Base-by-base conservation (phyloP, 352 stramenopile genomes). In the Pythium oligandrum region DNA sequence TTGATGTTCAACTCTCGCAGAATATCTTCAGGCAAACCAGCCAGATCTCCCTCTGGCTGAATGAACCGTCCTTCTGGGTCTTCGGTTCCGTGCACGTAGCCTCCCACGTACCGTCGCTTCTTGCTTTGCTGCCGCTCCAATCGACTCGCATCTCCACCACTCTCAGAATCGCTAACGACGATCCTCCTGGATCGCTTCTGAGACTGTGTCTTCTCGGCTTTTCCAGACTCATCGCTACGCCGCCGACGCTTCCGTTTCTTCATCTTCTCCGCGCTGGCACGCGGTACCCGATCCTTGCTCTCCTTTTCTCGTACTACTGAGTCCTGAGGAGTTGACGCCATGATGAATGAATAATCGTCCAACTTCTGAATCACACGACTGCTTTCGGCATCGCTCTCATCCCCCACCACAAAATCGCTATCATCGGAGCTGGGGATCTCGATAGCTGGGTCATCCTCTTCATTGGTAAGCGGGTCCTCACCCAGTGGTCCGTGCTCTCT, bases 21-120 rank as follows among this genome's bases (percentile, higher is more conserved):
- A 2, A 95, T 78, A 59, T 95, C 86, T 0, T 93, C 71, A 0
- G 86, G 86, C 40, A 95, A 66, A 11, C 83, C 75, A 32, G 68
- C 63, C 17, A 83, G 66, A 36, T 93, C 78, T 34, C 86, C 83
- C 64, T 95, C 86, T 1, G 86, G 86, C 49, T 95, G 83, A 61
- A 95, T 93, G 50, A 95, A 93, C 6, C 33, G 68, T 3, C 73
- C 70, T 47, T 94, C 84, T 6, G 52, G 58, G 55, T 92, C 73
- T 44, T 85, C 68, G 8, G 50, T 61, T 6, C 68, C 54, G 12
- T 87, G 71, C 11, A 72, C 57, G 48, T 95, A 95, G 17, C 85
- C 85, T 8, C 85, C 85, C 50, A 93, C 69, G 36, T 83, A 95
- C 0, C 64, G 67, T 4, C 48, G 67, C 11, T 68, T 70, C 11